These are phyloP conservation scores for Sordariomycetes sp. DNA, from an alignment of 2,329 filamentous ascomycete genomes.

Conservation along the genomic window DNA sequence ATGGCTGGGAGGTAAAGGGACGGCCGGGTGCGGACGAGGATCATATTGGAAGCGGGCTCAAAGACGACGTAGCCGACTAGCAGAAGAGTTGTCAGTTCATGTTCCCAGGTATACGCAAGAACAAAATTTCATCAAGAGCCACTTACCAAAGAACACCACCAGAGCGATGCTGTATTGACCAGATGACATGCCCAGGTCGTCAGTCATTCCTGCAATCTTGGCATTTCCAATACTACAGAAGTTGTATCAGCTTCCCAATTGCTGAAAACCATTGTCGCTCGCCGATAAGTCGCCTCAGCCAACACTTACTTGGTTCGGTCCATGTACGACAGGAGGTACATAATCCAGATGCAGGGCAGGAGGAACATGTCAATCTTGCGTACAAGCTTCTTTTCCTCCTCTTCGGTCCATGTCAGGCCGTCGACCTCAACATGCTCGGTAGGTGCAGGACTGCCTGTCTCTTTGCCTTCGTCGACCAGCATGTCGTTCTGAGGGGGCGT, in stretches of 20 bases:
- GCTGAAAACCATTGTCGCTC: too few species aligned
- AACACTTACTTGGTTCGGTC: constrained; percentile 11
- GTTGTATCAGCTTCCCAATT: constrained; percentile 19
- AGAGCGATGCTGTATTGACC: constrained; percentile 25
- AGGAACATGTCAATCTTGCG: constrained; percentile 53
- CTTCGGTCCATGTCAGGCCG: too few species aligned
- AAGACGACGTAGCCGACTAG: constrained; percentile 41
- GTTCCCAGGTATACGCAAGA: too few species aligned
- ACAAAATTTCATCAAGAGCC: too few species aligned
- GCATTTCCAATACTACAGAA: constrained; percentile 50
- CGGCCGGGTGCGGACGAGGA: constrained; percentile 33
- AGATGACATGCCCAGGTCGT: constrained; percentile 27
- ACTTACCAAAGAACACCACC: constrained; percentile 49
- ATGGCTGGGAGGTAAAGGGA: constrained; percentile 22
- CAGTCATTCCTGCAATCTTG: constrained; percentile 41
- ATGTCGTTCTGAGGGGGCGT: constrained; percentile 8
- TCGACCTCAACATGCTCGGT: too few species aligned
- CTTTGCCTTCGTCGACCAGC: constrained; percentile 2
- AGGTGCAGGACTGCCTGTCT: constrained; percentile 1
- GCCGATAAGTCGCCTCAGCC: background rate
- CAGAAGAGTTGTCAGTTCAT: constrained; percentile 9
- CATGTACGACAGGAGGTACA: constrained; percentile 9
- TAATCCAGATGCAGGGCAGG: constrained; percentile 41
- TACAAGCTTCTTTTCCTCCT: constrained; percentile 44
- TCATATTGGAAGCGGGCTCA: constrained; percentile 42